Evolutionary conservation across 1,284 basidiomycete species (phyloP).

Genomic region (Trichosporon inkin): DNA sequence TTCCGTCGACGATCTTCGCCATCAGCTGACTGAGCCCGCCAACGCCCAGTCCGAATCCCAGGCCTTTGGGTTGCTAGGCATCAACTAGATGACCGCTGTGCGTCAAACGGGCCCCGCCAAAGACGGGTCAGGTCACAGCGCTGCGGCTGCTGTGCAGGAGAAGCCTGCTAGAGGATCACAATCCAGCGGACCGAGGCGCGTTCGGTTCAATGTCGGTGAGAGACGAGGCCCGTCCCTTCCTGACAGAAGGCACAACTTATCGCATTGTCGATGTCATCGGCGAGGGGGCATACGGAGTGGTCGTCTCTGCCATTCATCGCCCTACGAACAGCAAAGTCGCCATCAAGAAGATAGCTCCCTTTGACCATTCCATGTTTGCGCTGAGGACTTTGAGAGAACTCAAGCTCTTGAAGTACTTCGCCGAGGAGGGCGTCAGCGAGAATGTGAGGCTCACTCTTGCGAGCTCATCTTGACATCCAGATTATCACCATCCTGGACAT

Average conservation of each 20-base stretch:
- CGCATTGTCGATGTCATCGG: conserved; percentile 90
- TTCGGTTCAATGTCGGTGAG: conserved; percentile 87
- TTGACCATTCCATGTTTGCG: conserved; percentile 89
- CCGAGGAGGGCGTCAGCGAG: conserved; percentile 84
- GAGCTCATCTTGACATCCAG: conserved; percentile 49
- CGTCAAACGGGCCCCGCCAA: neutral
- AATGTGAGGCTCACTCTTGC: conserved; percentile 59
- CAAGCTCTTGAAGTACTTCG: conserved; percentile 85
- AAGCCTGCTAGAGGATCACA: conserved; percentile 39
- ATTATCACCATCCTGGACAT: conserved; percentile 95
- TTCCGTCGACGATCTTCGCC: no score
- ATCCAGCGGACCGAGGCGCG: conserved; percentile 68
- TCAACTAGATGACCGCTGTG: neutral
- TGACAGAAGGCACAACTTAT: conserved; percentile 57
- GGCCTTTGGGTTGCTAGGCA: neutral
- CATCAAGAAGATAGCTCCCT: conserved; percentile 87
- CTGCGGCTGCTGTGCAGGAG: conserved; percentile 25
- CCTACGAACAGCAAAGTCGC: conserved; percentile 76
- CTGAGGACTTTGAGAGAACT: conserved; percentile 78
- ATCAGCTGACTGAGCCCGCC: no score
- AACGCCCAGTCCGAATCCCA: no score
- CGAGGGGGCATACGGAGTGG: conserved; percentile 73
- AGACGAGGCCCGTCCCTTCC: conserved; percentile 28
- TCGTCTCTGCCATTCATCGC: conserved; percentile 74
- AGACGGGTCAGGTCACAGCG: neutral